Conservation (phyloP, 148 eudicot genomes). For the Rhododendron griersonianum region DNA sequence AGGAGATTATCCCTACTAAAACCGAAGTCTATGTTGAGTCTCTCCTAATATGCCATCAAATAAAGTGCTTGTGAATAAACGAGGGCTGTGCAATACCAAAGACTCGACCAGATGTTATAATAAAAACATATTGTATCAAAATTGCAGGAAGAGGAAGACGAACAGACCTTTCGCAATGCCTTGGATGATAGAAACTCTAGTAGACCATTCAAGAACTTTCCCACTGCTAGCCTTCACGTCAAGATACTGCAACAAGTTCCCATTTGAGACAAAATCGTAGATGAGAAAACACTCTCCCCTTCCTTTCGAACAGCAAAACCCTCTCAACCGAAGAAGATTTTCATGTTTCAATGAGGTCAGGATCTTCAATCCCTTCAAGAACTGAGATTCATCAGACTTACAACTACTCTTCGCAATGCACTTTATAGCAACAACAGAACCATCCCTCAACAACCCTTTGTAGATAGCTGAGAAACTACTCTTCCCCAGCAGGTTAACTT, state of each 20-base stretch:
- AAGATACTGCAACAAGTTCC: conserved; percentile 66
- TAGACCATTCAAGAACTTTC: conserved; percentile 64
- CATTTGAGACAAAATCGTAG: conserved; percentile 74
- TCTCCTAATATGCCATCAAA: not conserved
- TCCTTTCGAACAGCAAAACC: conserved; percentile 87
- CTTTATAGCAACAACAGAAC: conserved; percentile 71
- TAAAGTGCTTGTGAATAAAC: not conserved
- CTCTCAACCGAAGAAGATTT: conserved; percentile 66
- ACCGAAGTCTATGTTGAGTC: not conserved
- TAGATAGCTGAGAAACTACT: conserved; percentile 76
- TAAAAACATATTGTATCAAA: not conserved
- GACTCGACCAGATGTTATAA: not conserved
- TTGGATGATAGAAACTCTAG: conserved; percentile 66
- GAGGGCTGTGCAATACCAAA: not conserved
- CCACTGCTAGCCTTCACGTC: conserved; percentile 46
- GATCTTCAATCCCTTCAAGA: conserved; percentile 70
- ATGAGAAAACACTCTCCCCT: conserved; percentile 88
- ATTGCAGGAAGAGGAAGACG: not conserved
- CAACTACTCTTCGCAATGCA: conserved; percentile 77
- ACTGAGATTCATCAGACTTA: conserved; percentile 77
- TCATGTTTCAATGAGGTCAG: conserved; percentile 75
- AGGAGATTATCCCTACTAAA: not conserved
- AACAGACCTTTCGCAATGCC: conserved; percentile 85
- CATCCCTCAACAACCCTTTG: conserved; percentile 71
- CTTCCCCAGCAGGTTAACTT: conserved; percentile 66